phyloP scores from a whole-genome alignment of 352 stramenopile species.

The Saprolegnia parasitica region DNA sequence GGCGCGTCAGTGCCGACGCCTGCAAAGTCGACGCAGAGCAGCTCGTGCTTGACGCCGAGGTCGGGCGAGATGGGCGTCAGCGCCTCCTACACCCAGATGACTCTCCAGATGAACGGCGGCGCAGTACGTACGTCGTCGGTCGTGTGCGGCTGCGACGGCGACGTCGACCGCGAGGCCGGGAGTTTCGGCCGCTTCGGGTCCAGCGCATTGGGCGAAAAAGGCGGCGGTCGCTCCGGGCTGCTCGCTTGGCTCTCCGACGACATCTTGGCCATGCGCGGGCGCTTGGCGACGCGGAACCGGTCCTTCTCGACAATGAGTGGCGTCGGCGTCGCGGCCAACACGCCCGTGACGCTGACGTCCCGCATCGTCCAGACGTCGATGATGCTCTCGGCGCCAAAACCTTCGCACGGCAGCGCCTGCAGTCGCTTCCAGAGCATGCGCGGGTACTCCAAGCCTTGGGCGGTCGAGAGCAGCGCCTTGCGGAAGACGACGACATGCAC shows the following conservation, averaged over 20 bases:
- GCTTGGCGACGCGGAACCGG: neutral
- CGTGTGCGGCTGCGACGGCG: neutral
- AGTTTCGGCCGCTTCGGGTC: neutral
- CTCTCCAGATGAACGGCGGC: neutral
- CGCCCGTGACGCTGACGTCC: neutral
- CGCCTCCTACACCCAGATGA: constrained; percentile 1
- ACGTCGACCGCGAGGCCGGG: neutral
- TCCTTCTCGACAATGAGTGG: neutral
- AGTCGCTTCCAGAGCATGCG: constrained; percentile 8
- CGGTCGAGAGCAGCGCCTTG: neutral
- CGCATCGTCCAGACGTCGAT: constrained; percentile 13
- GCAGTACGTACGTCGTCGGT: constrained; percentile 5
- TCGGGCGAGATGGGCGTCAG: constrained; percentile 11
- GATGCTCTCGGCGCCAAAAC: neutral
- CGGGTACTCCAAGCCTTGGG: neutral
- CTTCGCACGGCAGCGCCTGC: constrained; percentile 13
- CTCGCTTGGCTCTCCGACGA: neutral
- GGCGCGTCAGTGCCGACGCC: neutral
- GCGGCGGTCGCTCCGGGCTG: neutral
- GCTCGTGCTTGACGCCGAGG: neutral
- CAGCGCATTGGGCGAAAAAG: neutral
- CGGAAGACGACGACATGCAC: neutral
- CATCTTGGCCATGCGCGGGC: neutral
- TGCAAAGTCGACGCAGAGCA: constrained; percentile 2
- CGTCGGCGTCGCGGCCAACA: neutral